Percentiles rank a stretch among this genome's conserved stretches.
Evolutionary conservation across 345 rosid genomes (phyloP).

Genomic region (Rhodamnia rubescens): DNA sequence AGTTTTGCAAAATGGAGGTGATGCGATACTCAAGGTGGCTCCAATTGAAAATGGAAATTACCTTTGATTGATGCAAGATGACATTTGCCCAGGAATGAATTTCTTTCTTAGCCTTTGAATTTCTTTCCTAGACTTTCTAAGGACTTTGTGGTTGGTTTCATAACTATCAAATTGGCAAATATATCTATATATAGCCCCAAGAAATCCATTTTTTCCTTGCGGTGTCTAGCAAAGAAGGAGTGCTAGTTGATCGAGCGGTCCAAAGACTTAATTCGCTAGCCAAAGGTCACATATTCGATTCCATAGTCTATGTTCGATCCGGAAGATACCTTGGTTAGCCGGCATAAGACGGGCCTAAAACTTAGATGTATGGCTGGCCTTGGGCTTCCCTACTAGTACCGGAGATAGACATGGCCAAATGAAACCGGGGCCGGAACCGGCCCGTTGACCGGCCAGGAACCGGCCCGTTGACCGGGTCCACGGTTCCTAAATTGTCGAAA

Average conservation of each 20-base stretch:
- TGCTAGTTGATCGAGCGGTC: neutral
- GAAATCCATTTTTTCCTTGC: neutral
- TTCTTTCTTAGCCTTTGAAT: neutral
- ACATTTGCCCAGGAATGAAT: neutral
- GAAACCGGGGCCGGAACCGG: too few species aligned
- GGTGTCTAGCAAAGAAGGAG: neutral
- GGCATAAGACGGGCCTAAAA: neutral
- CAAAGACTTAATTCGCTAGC: neutral
- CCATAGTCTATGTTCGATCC: neutral
- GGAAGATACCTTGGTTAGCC: neutral
- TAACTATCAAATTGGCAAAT: neutral
- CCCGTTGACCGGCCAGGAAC: too few species aligned
- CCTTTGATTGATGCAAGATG: neutral
- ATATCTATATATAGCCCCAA: neutral
- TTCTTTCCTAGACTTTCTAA: neutral
- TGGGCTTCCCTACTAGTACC: too few species aligned
- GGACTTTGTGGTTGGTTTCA: neutral
- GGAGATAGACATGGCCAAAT: too few species aligned
- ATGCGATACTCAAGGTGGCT: neutral
- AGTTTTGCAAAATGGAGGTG: neutral
- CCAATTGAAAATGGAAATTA: neutral
- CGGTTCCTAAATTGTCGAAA: too few species aligned
- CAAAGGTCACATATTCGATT: neutral
- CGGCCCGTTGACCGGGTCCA: too few species aligned
- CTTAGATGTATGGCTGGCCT: too few species aligned